phyloP scores from a whole-genome alignment of 306 rosid genomes.

The Vigna reflexopilosa region DNA sequence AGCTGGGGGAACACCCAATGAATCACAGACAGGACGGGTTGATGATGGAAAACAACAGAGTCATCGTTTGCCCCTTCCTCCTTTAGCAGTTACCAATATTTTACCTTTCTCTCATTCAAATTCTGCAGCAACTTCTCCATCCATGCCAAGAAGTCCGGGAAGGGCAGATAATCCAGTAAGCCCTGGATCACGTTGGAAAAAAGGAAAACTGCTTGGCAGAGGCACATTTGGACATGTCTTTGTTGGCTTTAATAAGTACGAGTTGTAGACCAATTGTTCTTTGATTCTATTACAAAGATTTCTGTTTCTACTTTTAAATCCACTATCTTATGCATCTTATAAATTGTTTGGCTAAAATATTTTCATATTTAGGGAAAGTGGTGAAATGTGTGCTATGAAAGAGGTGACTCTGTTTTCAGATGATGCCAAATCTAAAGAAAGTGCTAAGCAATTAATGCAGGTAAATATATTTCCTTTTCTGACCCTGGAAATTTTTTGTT shows the following conservation, averaged over 20 bases:
- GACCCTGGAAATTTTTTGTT: background rate
- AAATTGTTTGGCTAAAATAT: constrained; percentile 30
- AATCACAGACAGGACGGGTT: constrained; percentile 73
- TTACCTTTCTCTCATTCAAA: constrained; percentile 81
- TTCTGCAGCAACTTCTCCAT: constrained; percentile 94
- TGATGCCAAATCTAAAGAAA: constrained; percentile 93
- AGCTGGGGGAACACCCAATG: constrained; percentile 66
- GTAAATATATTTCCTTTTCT: constrained; percentile 47
- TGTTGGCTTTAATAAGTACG: constrained; percentile 86
- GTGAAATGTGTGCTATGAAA: constrained; percentile 99
- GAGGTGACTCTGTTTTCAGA: constrained; percentile 96
- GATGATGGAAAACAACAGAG: constrained; percentile 90
- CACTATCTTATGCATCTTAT: constrained; percentile 4
- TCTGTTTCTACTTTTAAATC: background rate
- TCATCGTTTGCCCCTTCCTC: constrained; percentile 95
- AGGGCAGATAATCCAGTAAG: constrained; percentile 86
- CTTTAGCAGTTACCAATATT: constrained; percentile 64
- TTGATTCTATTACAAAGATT: background rate
- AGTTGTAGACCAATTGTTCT: constrained; percentile 20
- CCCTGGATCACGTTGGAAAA: constrained; percentile 93
- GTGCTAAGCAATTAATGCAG: constrained; percentile 92
- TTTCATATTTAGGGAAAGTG: constrained; percentile 68
- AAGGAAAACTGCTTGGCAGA: constrained; percentile 87
- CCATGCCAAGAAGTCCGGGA: constrained; percentile 94
- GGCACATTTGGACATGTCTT: constrained; percentile 98